Percentiles rank a stretch among this genome's conserved stretches.
Evolutionary conservation across 768 basidiomycete species (phyloP).

Genomic region (Trametes elegans): DNA sequence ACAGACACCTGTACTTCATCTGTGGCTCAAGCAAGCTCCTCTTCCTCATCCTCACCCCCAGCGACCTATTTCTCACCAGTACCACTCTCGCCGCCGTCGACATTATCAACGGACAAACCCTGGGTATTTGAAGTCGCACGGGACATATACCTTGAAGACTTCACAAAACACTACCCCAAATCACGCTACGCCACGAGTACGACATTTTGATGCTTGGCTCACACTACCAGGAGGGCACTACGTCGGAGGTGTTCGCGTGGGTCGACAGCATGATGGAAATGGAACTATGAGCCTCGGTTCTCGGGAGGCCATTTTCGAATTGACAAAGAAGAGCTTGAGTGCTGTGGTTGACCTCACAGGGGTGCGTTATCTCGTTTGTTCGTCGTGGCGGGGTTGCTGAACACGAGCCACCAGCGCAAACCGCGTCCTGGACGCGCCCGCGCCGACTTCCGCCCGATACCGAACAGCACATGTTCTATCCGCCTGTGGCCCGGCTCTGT

Average conservation of each 20-base stretch:
- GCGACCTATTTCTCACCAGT: too few species aligned
- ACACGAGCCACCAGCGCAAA: neutral
- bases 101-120: too few species aligned
- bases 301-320: neutral
- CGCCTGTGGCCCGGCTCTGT: neutral
- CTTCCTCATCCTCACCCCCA: too few species aligned
- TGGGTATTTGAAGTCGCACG: too few species aligned
- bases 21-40: too few species aligned
- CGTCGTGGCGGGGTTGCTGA: neutral
- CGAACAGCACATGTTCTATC: neutral
- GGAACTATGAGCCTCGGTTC: too few species aligned
- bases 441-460: neutral
- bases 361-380: neutral
- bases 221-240: neutral
- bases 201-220: too few species aligned
- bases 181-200: neutral
- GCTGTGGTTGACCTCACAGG: neutral
- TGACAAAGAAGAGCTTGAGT: neutral
- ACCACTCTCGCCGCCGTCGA: too few species aligned
- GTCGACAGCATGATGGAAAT: neutral
- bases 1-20: too few species aligned
- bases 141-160: too few species aligned
- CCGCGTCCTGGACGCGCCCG: neutral
- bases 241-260: neutral
- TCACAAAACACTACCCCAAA: too few species aligned